Percentiles rank a stretch among this genome's conserved stretches.
phyloP scores from a whole-genome alignment of 768 basidiomycete genomes.

The Suillus weaverae region DNA sequence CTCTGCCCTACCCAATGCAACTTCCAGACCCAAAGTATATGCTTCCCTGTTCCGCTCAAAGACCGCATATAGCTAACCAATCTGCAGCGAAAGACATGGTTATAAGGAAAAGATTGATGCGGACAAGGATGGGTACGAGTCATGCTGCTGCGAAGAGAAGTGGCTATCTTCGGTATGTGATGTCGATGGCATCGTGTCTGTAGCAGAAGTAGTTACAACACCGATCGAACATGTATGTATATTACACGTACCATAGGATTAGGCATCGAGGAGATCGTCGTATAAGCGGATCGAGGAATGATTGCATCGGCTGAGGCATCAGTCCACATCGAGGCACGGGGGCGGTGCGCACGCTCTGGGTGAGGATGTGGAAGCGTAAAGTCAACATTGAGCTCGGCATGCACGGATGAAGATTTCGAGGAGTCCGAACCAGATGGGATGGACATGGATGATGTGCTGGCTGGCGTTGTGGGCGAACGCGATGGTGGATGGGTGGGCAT shows the following conservation, averaged over 20 bases:
- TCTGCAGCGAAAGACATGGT: too few relatives aligned
- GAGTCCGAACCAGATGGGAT: too few relatives aligned
- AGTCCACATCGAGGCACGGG: conserved; percentile 50
- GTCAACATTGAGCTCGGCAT: conserved; percentile 31
- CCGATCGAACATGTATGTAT: background rate
- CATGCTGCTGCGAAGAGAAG: conserved; percentile 1
- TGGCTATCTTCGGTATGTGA: conserved; percentile 16
- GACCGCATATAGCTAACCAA: too few relatives aligned
- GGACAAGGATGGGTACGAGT: conserved; percentile 13
- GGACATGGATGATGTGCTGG: too few relatives aligned
- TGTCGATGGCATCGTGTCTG: conserved; percentile 25
- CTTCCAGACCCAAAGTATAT: too few relatives aligned
- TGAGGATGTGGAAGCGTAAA: conserved; percentile 25
- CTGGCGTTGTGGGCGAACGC: too few relatives aligned
- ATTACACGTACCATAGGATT: conserved; percentile 37
- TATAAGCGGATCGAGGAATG: conserved; percentile 38
- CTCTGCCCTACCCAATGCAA: too few relatives aligned
- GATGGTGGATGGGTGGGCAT: too few relatives aligned
- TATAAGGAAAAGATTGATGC: too few relatives aligned
- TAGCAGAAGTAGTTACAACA: conserved; percentile 8
- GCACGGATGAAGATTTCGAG: too few relatives aligned
- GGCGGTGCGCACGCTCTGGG: conserved; percentile 16
- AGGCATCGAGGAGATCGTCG: conserved; percentile 43
- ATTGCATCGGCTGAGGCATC: conserved; percentile 59
- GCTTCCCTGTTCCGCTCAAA: too few relatives aligned